Conservation (phyloP, 176 grass and related monocot genomes). For the Phoenix roebelenii region DNA sequence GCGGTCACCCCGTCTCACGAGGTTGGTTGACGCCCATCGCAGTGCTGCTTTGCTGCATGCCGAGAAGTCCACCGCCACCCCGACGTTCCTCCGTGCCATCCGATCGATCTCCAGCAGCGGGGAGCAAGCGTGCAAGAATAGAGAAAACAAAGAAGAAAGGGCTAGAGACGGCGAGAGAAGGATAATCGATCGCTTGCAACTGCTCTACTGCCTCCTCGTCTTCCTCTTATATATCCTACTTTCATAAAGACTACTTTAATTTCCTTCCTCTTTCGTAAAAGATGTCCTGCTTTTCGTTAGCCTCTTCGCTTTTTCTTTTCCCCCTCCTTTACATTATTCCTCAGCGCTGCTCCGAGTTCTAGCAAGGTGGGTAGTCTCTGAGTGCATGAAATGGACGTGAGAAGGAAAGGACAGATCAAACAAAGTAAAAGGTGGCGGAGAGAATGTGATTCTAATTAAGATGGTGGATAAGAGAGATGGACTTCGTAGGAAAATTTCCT, state of each 20-base stretch:
- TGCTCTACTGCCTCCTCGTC: too few species aligned
- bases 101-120: background rate
- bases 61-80: conserved; percentile 64
- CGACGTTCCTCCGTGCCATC: conserved; percentile 47
- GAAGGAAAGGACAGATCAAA: too few species aligned
- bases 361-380: too few species aligned
- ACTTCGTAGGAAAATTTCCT: too few species aligned
- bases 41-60: conserved; percentile 64
- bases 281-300: background rate
- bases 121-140: background rate
- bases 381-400: too few species aligned
- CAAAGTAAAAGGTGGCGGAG: too few species aligned
- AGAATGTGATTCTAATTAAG: too few species aligned
- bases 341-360: conserved; percentile 3
- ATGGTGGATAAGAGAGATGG: too few species aligned
- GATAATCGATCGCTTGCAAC: too few species aligned
- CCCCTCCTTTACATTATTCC: conserved; percentile 24
- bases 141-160: background rate
- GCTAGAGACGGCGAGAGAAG: too few species aligned
- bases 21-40: conserved; percentile 55
- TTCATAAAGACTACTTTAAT: too few species aligned
- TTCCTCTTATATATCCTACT: too few species aligned
- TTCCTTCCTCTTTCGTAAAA: conserved; percentile 17
- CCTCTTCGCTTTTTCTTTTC: background rate
- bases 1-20: conserved; percentile 38